Conservation (phyloP, 2,329 filamentous ascomycete species). For the Cercospora nicotianae region DNA sequence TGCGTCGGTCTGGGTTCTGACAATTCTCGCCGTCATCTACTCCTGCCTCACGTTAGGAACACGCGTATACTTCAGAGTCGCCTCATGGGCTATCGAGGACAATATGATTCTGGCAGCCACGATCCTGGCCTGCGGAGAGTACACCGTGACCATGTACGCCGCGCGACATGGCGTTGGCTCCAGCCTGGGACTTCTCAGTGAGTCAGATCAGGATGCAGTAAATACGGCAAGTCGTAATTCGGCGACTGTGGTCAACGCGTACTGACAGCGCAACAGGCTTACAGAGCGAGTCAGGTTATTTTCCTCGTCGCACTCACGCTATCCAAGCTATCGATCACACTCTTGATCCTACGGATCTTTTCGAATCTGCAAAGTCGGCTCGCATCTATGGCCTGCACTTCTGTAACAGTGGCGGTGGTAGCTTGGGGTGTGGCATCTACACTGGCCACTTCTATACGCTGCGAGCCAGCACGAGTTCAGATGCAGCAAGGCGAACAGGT, state of each 20-base stretch:
- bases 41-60: background rate
- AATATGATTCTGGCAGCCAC: background rate
- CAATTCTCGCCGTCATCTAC: background rate
- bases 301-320: background rate
- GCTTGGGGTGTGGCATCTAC: background rate
- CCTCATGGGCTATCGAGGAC: slow-evolving; percentile 2
- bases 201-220: background rate
- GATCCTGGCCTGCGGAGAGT: background rate
- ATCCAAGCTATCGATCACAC: background rate
- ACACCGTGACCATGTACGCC: background rate
- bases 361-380: background rate
- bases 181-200: background rate
- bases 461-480: background rate
- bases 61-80: background rate
- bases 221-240: background rate
- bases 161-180: background rate
- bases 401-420: background rate
- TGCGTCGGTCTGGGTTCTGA: background rate
- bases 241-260: background rate
- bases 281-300: background rate
- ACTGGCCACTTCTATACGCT: background rate
- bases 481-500: background rate
- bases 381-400: background rate
- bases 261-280: background rate
- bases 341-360: background rate